Percentiles rank a stretch among this genome's conserved stretches.
phyloP scores from a whole-genome alignment of 2,329 filamentous ascomycete species.

The Fusarium devonianum region DNA sequence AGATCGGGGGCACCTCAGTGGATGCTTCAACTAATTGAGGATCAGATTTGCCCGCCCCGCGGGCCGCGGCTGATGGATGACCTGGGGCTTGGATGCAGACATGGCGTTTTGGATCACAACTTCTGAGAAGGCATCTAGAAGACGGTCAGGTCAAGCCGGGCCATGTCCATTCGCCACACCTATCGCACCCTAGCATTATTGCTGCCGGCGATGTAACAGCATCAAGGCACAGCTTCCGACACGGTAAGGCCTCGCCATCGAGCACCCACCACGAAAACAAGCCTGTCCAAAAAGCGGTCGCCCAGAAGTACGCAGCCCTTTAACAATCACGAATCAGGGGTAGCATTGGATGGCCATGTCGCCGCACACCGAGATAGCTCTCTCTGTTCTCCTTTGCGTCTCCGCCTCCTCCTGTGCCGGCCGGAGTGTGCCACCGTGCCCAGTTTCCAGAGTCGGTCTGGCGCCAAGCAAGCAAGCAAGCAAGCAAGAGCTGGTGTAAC shows the following conservation, averaged over 20 bases:
- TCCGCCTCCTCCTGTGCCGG: no score
- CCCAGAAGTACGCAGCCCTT: not conserved
- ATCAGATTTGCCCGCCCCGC: no score
- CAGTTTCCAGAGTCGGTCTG: conserved; percentile 6
- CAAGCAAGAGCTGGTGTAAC: not conserved
- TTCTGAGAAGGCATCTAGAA: conserved; percentile 6
- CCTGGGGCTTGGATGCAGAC: not conserved
- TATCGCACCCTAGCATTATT: not conserved
- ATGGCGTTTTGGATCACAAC: not conserved
- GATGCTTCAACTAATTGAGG: no score
- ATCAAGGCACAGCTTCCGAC: not conserved
- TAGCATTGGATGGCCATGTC: not conserved
- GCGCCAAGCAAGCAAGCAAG: conserved; percentile 8
- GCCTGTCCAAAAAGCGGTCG: not conserved
- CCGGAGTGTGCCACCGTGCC: conserved; percentile 11
- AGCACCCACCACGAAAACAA: conserved; percentile 10
- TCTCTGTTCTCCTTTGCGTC: not conserved
- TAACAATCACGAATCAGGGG: not conserved
- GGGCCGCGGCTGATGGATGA: conserved; percentile 15
- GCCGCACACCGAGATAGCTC: not conserved
- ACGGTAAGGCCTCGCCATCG: not conserved
- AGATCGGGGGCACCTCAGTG: no score
- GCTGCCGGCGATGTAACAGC: not conserved
- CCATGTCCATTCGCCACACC: conserved; percentile 9
- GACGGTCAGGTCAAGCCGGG: conserved; percentile 13